Base-by-base conservation (phyloP, 352 stramenopile species). In the Pythium rishiriense region DNA sequence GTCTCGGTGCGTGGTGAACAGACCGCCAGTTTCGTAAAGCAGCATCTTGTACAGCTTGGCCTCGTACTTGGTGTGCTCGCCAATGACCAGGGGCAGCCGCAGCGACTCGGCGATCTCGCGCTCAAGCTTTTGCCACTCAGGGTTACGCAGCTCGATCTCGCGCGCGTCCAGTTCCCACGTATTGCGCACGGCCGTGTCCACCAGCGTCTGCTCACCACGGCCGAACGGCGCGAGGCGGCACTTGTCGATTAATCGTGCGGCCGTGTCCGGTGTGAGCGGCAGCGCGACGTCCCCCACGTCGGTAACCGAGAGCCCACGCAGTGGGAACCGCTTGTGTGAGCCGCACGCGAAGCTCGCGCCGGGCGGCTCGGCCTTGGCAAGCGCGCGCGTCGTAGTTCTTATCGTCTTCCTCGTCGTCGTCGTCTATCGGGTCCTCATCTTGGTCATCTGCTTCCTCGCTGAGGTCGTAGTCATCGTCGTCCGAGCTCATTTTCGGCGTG, bases 11-110 rank as follows among this genome's bases (percentile, higher is more conserved):
- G 57, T 70, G 6, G 53, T n/a, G 45, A 75, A 86, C 45, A 73
- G 62, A 5, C 73, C 68, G 42, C 65, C 74, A 47, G 66, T 14
- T 39, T 70, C 75, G 45, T 84, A 85, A 17, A 86, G 57, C 15
- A 86, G 47, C 29, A 86, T 24, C 56, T 86, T 85, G 73, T 84
- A 79, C 35, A 72, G 52, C 43, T 64, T 64, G 25, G 65, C 65
- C 14, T 64, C 43, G 8, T 64, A 28, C 5, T 39, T 12, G 15
- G 28, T 31, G n/a, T 15, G 17, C 14, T 37, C 33, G 11, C 25
- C 6, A 15, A 70, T 62, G 15, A 56, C 64, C 25, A 70, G 21
- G 1, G 49, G 57, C 14, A 47, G n/a, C n/a, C 31, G 31, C 31
- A 37, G 41, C 43, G 22, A 19, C 5, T 24, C 26, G 15, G 12